Evolutionary conservation across 2,329 filamentous ascomycete species (phyloP).

Genomic region (Colletotrichum acutatum): DNA sequence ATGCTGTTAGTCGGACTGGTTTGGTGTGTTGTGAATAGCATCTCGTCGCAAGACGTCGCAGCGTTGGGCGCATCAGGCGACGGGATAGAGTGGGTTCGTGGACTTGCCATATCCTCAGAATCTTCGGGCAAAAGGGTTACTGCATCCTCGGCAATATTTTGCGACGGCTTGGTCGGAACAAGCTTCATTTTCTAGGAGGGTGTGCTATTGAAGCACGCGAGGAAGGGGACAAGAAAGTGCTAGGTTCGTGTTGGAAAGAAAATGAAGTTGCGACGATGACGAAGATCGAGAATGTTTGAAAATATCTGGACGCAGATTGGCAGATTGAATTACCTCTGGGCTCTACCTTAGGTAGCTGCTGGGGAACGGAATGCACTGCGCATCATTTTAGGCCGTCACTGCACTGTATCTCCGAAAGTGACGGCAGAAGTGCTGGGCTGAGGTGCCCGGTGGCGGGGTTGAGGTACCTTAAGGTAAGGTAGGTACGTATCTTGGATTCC

Average conservation of each 20-base stretch:
- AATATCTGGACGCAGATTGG: slow-evolving; percentile 31
- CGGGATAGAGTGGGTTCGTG: not conserved
- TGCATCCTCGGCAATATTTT: slow-evolving; percentile 52
- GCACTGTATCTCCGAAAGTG: not conserved
- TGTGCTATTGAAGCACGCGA: not conserved
- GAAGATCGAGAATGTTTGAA: not conserved
- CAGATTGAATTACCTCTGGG: not conserved
- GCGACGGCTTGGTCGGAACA: slow-evolving; percentile 49
- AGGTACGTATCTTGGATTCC: not conserved
- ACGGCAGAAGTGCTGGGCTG: not conserved
- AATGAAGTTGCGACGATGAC: not conserved
- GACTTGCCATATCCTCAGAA: slow-evolving; percentile 58
- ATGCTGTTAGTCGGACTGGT: slow-evolving; percentile 1
- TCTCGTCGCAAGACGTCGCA: not conserved
- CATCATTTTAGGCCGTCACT: not conserved
- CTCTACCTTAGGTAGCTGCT: not conserved
- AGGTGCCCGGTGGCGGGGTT: not conserved
- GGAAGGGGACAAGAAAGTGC: no score
- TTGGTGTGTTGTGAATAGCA: not conserved
- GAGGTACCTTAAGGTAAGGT: no score
- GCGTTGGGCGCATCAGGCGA: not conserved
- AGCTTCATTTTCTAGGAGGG: slow-evolving; percentile 47
- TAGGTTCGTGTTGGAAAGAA: not conserved
- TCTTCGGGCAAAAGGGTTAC: slow-evolving; percentile 57
- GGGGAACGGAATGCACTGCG: not conserved